phyloP scores from a whole-genome alignment of 805 yeast species.

The Yarrowia sp. region DNA sequence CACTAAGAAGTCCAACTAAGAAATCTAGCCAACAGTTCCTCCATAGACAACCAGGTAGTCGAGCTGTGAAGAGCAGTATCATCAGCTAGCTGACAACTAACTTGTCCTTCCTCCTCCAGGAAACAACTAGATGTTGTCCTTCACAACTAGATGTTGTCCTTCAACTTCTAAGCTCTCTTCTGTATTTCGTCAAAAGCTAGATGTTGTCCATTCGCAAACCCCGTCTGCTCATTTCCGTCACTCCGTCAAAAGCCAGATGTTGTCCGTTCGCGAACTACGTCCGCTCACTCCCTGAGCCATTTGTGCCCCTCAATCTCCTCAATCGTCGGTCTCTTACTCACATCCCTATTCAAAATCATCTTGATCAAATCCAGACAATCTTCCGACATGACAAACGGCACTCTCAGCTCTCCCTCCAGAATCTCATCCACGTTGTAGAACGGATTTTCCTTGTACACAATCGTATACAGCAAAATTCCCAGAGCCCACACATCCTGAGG shows the following conservation, averaged over 20 bases:
- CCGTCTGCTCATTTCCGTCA: neutral
- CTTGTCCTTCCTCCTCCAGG: no score
- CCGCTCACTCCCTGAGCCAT: conserved; percentile 59
- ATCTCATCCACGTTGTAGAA: conserved; percentile 95
- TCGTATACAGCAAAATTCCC: conserved; percentile 87
- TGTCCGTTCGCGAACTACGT: neutral
- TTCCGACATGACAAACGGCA: conserved; percentile 68
- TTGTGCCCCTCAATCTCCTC: conserved; percentile 68
- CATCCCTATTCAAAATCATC: conserved; percentile 71
- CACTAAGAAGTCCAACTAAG: no score
- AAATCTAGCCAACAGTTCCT: no score
- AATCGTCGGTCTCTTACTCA: conserved; percentile 73
- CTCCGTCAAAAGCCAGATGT: neutral
- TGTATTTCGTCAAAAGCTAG: no score
- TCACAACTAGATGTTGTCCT: neutral
- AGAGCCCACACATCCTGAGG: conserved; percentile 98
- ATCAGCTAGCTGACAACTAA: no score
- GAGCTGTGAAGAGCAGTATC: no score
- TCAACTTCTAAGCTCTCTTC: no score
- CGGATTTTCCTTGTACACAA: conserved; percentile 92
- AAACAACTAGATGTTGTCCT: no score
- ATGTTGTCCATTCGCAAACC: neutral
- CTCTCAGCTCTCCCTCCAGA: conserved; percentile 82
- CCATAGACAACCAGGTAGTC: no score
- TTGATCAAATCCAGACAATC: conserved; percentile 68